A percentile compares a stretch with the other conserved stretches of the same genome.
Evolutionary conservation across 306 rosid genomes (phyloP).

Genomic region (Hippophae gyantsensis): DNA sequence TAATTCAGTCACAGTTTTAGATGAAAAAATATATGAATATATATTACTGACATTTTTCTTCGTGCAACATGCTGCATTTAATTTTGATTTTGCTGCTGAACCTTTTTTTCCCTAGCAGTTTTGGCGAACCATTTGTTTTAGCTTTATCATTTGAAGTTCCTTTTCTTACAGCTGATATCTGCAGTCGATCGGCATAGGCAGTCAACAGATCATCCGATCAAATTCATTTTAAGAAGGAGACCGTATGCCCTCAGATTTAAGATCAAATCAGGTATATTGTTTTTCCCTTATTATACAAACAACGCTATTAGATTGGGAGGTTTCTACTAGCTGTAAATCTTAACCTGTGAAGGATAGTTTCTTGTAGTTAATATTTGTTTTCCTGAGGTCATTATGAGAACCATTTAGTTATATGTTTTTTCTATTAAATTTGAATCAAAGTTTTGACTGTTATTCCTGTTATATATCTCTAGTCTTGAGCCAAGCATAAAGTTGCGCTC

Average conservation of each 20-base stretch:
- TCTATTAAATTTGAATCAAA: background rate
- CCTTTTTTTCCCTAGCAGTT: too few species aligned
- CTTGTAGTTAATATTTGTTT: too few species aligned
- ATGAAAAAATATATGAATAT: too few species aligned
- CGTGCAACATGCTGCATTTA: too few species aligned
- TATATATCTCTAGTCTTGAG: background rate
- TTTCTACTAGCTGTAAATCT: background rate
- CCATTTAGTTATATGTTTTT: background rate
- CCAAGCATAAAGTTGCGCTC: background rate
- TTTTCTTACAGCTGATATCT: constrained; percentile 63
- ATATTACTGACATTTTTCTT: too few species aligned
- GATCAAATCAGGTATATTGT: constrained; percentile 69
- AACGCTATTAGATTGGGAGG: background rate
- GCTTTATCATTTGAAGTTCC: constrained; percentile 13
- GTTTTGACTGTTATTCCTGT: background rate
- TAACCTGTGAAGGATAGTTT: background rate
- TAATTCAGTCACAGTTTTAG: too few species aligned
- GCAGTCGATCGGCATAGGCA: constrained; percentile 84
- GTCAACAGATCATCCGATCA: constrained; percentile 89
- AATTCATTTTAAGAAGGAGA: constrained; percentile 75
- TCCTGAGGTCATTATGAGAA: background rate
- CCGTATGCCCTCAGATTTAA: constrained; percentile 76
- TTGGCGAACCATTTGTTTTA: background rate
- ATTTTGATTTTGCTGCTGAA: too few species aligned
- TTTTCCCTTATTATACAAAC: constrained; percentile 6